A percentile compares a stretch with the other conserved stretches of the same genome.
Evolutionary conservation across 192 early-diverging fungal genomes (phyloP).

Genomic region (Coemansia erecta): DNA sequence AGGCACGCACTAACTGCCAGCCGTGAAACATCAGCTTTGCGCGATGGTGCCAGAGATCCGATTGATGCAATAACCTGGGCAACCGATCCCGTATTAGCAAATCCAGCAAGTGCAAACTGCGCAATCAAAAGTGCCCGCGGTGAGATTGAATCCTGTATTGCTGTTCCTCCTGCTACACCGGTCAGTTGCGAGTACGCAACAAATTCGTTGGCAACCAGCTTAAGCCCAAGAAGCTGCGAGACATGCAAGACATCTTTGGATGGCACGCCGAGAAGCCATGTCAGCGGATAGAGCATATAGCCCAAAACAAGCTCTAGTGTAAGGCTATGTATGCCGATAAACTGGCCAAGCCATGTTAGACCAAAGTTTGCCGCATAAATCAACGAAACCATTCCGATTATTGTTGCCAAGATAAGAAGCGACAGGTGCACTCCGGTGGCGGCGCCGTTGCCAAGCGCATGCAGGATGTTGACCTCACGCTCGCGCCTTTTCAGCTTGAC

Average conservation of each 20-base stretch:
- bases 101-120: slow-evolving; percentile 79
- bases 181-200: slow-evolving; percentile 62
- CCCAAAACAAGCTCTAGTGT: slow-evolving; percentile 67
- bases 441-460: slow-evolving; percentile 81
- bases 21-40: slow-evolving; percentile 67
- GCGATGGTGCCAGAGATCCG: slow-evolving; percentile 72
- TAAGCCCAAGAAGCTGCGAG: slow-evolving; percentile 66
- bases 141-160: slow-evolving; percentile 41
- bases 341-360: slow-evolving; percentile 67
- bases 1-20: slow-evolving; percentile 77
- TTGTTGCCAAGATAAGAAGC: slow-evolving; percentile 70
- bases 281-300: slow-evolving; percentile 73
- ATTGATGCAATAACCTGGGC: slow-evolving; percentile 80
- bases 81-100: slow-evolving; percentile 81
- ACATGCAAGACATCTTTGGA: slow-evolving; percentile 53
- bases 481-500: slow-evolving; percentile 58
- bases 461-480: slow-evolving; percentile 70
- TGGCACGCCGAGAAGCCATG: slow-evolving; percentile 67
- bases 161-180: slow-evolving; percentile 10
- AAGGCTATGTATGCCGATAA: slow-evolving; percentile 56
- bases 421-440: slow-evolving; percentile 75
- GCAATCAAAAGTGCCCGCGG: slow-evolving; percentile 55
- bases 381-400: slow-evolving; percentile 74
- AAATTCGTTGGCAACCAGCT: slow-evolving; percentile 87
- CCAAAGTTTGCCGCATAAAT: slow-evolving; percentile 67